Percentiles rank a stretch among this genome's conserved stretches.
Evolutionary conservation across 331 rosid species (phyloP).

Genomic region (Spiraea crenata): DNA sequence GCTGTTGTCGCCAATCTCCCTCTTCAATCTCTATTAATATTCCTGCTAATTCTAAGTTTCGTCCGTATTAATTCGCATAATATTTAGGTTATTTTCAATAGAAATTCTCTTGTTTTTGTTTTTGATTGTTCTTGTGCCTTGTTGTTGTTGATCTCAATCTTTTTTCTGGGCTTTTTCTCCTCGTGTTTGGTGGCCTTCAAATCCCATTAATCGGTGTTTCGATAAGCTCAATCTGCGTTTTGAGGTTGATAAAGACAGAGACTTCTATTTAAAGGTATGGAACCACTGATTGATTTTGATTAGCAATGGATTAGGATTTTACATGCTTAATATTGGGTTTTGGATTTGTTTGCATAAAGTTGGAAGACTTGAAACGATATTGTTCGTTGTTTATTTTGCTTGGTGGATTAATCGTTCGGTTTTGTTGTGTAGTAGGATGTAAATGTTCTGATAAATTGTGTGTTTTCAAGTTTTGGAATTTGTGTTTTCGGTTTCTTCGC

Average conservation of each 20-base stretch:
- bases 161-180: constrained; percentile 23
- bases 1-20: constrained; percentile 9
- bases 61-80: not conserved
- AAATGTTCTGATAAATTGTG: too few species aligned
- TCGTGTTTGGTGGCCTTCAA: constrained; percentile 21
- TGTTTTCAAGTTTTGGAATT: too few species aligned
- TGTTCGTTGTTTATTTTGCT: not conserved
- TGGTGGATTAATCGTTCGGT: constrained; percentile 12
- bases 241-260: not conserved
- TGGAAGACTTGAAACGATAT: too few species aligned
- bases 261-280: constrained; percentile 41
- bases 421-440: constrained; percentile 42
- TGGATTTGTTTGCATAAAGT: too few species aligned
- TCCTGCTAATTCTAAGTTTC: not conserved
- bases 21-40: constrained; percentile 24
- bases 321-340: constrained; percentile 11
- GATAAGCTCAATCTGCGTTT: constrained; percentile 10
- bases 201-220: constrained; percentile 20
- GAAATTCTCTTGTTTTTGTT: constrained; percentile 13
- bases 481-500: too few species aligned
- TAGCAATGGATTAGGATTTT: constrained; percentile 56
- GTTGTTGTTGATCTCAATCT: constrained; percentile 43
- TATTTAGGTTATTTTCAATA: constrained; percentile 10
- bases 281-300: constrained; percentile 26
- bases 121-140: constrained; percentile 20